Percentiles rank a stretch among this genome's conserved stretches.
Evolutionary conservation across 1,284 basidiomycete species (phyloP).

Genomic region (Ceratobasidium sp.): DNA sequence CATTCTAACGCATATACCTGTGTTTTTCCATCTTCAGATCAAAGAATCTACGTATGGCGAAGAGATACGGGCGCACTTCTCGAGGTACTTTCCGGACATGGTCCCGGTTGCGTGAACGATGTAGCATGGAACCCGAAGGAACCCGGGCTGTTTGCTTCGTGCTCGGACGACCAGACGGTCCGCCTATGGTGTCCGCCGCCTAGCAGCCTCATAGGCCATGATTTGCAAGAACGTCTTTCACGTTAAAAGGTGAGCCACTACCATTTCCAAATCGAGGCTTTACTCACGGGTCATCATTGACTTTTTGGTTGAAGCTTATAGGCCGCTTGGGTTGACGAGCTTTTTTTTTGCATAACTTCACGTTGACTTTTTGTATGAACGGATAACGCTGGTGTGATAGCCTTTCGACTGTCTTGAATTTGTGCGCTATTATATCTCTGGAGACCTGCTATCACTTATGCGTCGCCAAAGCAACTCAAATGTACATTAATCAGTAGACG

Average conservation of each 20-base stretch:
- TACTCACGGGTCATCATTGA: not conserved
- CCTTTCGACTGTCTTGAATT: constrained; percentile 13
- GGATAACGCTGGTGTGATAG: not conserved
- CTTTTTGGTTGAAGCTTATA: not conserved
- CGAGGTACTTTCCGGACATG: constrained; percentile 87
- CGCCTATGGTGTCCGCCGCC: constrained; percentile 74
- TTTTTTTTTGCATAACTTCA: not conserved
- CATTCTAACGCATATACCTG: constrained; percentile 19
- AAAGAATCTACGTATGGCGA: constrained; percentile 95
- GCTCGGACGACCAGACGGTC: constrained; percentile 87
- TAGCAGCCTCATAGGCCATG: not conserved
- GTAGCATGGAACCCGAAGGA: constrained; percentile 95
- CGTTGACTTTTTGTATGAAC: constrained; percentile 1
- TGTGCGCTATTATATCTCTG: constrained; percentile 22
- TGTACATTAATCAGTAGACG: constrained; percentile 26
- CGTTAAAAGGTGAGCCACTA: constrained; percentile 6
- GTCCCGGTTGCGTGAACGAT: constrained; percentile 88
- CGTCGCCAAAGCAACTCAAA: constrained; percentile 4
- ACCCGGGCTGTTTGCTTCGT: constrained; percentile 90
- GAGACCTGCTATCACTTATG: constrained; percentile 13
- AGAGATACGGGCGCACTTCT: constrained; percentile 83
- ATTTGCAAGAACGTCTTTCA: constrained; percentile 10
- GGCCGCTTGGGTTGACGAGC: not conserved
- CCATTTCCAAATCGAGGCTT: not conserved
- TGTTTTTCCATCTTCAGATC: constrained; percentile 63